These are phyloP conservation scores for Alternaria arborescens DNA, from an alignment of 2,329 filamentous ascomycete species.

Conservation along the genomic window DNA sequence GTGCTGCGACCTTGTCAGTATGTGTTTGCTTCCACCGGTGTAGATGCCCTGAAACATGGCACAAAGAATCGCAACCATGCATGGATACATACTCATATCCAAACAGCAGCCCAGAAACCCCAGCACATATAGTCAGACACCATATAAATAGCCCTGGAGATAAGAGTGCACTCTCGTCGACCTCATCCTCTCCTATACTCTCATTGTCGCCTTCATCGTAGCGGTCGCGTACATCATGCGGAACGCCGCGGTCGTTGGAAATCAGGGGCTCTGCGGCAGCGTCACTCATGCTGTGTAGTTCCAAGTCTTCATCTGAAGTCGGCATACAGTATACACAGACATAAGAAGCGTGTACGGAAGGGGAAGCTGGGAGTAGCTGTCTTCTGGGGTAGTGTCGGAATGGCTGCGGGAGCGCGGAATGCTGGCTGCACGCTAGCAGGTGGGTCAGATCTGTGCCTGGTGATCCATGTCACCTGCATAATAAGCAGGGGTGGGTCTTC, in stretches of 20 bases:
- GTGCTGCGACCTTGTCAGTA: constrained; percentile 52
- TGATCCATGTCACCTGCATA: constrained; percentile 16
- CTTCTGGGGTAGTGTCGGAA: constrained; percentile 20
- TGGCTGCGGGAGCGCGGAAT: constrained; percentile 19
- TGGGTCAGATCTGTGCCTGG: constrained; percentile 17
- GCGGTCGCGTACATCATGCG: constrained; percentile 14
- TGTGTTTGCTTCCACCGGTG: not conserved
- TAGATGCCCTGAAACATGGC: not conserved
- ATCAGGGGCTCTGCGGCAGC: constrained; percentile 47
- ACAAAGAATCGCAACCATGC: not conserved
- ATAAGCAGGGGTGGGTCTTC: not conserved
- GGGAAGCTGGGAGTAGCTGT: constrained; percentile 1
- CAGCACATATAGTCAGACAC: constrained; percentile 65
- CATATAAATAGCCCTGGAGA: constrained; percentile 59
- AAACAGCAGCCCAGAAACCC: constrained; percentile 67
- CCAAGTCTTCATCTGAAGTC: constrained; percentile 27
- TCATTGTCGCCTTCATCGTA: constrained; percentile 24
- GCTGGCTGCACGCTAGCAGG: constrained; percentile 13
- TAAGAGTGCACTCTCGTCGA: constrained; percentile 43
- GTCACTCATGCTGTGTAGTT: constrained; percentile 42
- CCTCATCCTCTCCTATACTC: constrained; percentile 38
- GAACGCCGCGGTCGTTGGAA: constrained; percentile 20
- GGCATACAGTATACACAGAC: constrained; percentile 8
- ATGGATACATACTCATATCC: constrained; percentile 63
- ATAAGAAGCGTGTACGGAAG: not conserved